These are phyloP conservation scores for Plasmodium adleri DNA, from an alignment of 169 alveolate genomes.

Conservation along the genomic window DNA sequence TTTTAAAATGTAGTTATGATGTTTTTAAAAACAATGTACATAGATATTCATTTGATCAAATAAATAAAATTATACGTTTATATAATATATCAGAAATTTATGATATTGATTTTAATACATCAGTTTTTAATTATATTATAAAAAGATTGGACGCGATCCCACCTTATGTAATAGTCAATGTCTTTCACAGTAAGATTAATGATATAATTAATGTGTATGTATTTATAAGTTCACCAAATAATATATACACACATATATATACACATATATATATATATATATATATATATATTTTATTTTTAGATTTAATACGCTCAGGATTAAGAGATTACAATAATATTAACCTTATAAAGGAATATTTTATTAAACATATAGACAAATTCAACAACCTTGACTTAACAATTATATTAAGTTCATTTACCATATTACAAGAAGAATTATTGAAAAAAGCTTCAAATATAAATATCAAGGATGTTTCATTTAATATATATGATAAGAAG, in stretches of 20 bases:
- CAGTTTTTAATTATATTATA: constrained; percentile 62
- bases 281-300: background rate
- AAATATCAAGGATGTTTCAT: constrained; percentile 9
- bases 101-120: constrained; percentile 54
- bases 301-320: constrained; percentile 62
- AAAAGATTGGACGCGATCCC: constrained; percentile 68
- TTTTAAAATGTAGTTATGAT: constrained; percentile 63
- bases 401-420: constrained; percentile 61
- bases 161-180: constrained; percentile 24
- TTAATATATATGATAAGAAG: background rate
- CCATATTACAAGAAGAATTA: constrained; percentile 61
- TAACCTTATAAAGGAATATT: constrained; percentile 43
- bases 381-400: constrained; percentile 68
- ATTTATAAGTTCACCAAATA: too few relatives aligned
- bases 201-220: too few relatives aligned
- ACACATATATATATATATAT: too few relatives aligned
- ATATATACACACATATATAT: too few relatives aligned
- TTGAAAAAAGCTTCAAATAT: constrained; percentile 3
- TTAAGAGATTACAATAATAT: constrained; percentile 46
- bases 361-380: constrained; percentile 47
- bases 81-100: constrained; percentile 50
- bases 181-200: constrained; percentile 68
- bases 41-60: constrained; percentile 75
- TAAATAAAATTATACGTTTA: constrained; percentile 48
- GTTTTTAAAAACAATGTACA: constrained; percentile 68